Conservation (phyloP, 2,329 filamentous ascomycete species). For the Aspergillus ochraceoroseus region DNA sequence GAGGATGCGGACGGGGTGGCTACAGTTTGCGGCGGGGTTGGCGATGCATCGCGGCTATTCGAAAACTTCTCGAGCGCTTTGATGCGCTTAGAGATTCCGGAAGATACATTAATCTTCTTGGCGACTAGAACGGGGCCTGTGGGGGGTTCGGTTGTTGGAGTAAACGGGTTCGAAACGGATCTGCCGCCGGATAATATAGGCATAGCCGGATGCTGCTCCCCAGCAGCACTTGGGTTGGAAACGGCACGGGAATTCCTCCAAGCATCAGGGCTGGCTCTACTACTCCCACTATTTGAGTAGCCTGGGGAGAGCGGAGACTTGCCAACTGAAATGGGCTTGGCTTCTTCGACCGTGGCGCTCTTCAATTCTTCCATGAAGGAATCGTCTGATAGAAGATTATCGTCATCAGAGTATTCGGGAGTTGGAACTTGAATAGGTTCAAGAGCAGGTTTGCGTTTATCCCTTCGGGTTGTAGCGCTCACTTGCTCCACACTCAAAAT, state of each 20-base stretch:
- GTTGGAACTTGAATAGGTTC: conserved; percentile 52
- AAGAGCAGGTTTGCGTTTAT: conserved; percentile 34
- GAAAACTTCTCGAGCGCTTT: conserved; percentile 81
- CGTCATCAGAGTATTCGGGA: conserved; percentile 41
- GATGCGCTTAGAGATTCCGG: conserved; percentile 89
- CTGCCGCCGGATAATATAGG: conserved; percentile 33
- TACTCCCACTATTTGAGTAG: conserved; percentile 43
- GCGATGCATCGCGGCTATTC: conserved; percentile 43
- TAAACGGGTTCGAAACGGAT: conserved; percentile 39
- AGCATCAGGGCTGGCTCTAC: conserved; percentile 26
- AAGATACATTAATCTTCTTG: conserved; percentile 78
- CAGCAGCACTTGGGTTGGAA: conserved; percentile 36
- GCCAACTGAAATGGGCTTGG: conserved; percentile 70
- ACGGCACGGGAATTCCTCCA: conserved; percentile 40
- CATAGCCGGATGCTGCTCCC: conserved; percentile 25
- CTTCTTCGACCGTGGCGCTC: conserved; percentile 74
- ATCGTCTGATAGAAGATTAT: conserved; percentile 56
- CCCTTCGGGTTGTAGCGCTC: conserved; percentile 26
- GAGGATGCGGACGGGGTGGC: conserved; percentile 55
- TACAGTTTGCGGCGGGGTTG: conserved; percentile 27
- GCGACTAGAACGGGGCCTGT: conserved; percentile 49
- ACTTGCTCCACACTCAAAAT: conserved; percentile 20
- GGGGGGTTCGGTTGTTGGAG: conserved; percentile 29
- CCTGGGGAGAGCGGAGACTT: conserved; percentile 76
- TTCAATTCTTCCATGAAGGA: conserved; percentile 80